Percentiles rank a stretch among this genome's conserved stretches.
Conservation (phyloP, 2,329 filamentous ascomycete species). For the Beauveria bassiana region DNA sequence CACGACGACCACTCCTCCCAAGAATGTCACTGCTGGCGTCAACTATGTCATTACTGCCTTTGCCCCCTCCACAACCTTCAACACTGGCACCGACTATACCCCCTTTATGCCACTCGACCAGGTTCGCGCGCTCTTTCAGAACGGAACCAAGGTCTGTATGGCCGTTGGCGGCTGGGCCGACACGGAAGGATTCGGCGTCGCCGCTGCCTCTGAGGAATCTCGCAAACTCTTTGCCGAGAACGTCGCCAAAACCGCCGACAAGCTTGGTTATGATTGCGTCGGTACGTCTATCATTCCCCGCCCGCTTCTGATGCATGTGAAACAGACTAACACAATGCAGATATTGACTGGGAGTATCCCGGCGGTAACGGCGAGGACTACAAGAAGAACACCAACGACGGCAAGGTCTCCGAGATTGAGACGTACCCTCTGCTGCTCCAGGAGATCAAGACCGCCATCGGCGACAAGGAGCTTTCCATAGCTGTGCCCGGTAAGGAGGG, state of each 20-base stretch:
- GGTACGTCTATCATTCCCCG: conserved; percentile 24
- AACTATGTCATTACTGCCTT: conserved; percentile 50
- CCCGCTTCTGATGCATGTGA: background rate
- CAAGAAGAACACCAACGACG: conserved; percentile 50
- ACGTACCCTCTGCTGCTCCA: conserved; percentile 54
- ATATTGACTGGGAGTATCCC: conserved; percentile 60
- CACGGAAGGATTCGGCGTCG: conserved; percentile 45
- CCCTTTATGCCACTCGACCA: conserved; percentile 46
- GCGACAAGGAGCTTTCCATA: conserved; percentile 55
- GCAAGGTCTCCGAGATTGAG: conserved; percentile 51
- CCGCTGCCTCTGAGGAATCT: conserved; percentile 36
- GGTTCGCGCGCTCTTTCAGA: conserved; percentile 43
- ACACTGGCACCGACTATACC: conserved; percentile 34
- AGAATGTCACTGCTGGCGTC: conserved; percentile 33
- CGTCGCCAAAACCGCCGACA: conserved; percentile 44
- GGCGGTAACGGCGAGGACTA: conserved; percentile 64
- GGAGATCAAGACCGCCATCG: conserved; percentile 50
- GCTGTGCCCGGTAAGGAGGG: conserved; percentile 54
- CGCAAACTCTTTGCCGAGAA: conserved; percentile 50
- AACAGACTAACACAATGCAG: conserved; percentile 21
- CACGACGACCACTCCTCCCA: conserved; percentile 26
- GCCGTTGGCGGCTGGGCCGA: conserved; percentile 62
- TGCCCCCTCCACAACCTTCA: conserved; percentile 43
- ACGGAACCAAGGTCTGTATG: conserved; percentile 51
- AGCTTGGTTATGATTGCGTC: conserved; percentile 52